Evolutionary conservation across 2,329 filamentous ascomycete species (phyloP), one percentile per base, ranked within the genome.

Genomic region (Juglanconis sp.): DNA sequence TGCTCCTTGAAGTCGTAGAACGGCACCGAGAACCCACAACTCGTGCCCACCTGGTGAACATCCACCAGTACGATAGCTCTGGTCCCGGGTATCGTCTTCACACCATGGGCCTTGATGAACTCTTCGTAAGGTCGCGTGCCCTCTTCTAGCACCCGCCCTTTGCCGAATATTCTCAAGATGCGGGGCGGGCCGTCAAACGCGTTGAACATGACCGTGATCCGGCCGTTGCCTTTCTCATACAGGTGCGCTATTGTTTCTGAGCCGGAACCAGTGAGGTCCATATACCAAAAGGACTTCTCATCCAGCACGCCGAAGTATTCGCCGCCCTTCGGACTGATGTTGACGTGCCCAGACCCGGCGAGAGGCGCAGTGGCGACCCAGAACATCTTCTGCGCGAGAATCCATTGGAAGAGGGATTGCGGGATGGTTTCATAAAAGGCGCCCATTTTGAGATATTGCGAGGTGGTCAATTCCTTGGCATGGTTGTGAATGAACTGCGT

Each of bases 161-260:
- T 70, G 17, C 76, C 75, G 62, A 72, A 77, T 5, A 77, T 64
- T 3, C 76, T 65, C 11, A 77, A 59, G 56, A 77, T 77, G 44
- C 72, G 70, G 1, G 76, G 71, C 10, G 73, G 68, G 0, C 74
- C 73, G 34, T 76, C 72, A 53, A 77, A 77, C 2, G 74, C 72
- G 36, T 60, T 88, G 74, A 92, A 91, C 81, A 92, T 87, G 68
- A 93, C 75, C 5, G 88, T 91, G 17, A 90, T 81, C 15, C 90
- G 83, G 35, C 87, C 88, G 67, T 93, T 93, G 5, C 68, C 69
- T 0, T 70, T 71, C 69, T 94, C 90, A 70, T 91, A 87, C 10
- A 91, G 73, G 68, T 93, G 90, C 4, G 85, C 80, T 62, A 93
- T 87, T 3, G 90, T 93, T 75, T 94, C 90, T 68, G 81, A 87